These are phyloP conservation scores for Tetrapisispora iriomotensis DNA, from an alignment of 805 yeast genomes.

Conservation along the genomic window DNA sequence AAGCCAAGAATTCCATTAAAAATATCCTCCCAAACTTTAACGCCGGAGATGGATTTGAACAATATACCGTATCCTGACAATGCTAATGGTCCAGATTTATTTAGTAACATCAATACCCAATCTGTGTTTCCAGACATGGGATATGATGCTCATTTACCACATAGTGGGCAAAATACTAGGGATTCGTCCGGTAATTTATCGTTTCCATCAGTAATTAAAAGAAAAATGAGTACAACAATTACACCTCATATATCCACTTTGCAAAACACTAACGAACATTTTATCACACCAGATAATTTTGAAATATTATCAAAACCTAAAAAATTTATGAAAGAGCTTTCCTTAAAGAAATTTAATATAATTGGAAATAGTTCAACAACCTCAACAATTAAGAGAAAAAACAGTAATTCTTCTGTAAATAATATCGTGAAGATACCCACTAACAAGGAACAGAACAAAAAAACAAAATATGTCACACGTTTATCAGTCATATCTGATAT, in stretches of 20 bases:
- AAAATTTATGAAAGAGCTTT: too few relatives aligned
- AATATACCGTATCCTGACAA: background rate
- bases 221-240: constrained; percentile 10
- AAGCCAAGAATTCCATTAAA: constrained; percentile 21
- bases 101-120: background rate
- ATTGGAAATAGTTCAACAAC: too few relatives aligned
- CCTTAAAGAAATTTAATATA: too few relatives aligned
- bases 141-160: background rate
- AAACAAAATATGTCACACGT: constrained; percentile 17
- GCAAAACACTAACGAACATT: too few relatives aligned
- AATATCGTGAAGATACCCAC: too few relatives aligned
- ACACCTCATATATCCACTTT: too few relatives aligned
- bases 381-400: background rate
- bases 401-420: background rate
- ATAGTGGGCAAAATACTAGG: background rate
- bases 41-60: constrained; percentile 20
- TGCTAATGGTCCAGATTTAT: background rate
- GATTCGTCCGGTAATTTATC: constrained; percentile 14
- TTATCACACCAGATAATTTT: too few relatives aligned
- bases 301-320: too few relatives aligned
- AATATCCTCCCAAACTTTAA: constrained; percentile 27
- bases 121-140: too few relatives aligned
- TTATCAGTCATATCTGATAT: constrained; percentile 25
- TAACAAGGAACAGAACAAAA: background rate
- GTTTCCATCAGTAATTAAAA: constrained; percentile 21